Conservation (phyloP, 2,329 filamentous ascomycete genomes). For the Colletotrichum sp. region DNA sequence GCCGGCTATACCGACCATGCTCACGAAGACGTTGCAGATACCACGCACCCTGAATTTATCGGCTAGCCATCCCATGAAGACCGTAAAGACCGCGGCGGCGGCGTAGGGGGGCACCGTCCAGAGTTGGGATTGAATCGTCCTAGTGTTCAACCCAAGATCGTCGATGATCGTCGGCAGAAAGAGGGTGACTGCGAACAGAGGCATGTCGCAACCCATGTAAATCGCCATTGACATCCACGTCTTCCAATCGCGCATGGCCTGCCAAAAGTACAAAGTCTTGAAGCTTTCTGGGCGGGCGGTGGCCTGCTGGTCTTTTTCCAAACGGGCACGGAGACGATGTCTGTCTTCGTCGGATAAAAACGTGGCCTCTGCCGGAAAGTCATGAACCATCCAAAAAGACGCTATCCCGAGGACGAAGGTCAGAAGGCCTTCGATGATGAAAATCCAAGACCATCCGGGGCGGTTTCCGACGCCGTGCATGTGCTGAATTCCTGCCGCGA, state of each 20-base stretch:
- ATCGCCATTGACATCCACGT: slow-evolving; percentile 77
- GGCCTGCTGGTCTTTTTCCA: slow-evolving; percentile 74
- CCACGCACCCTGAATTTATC: slow-evolving; percentile 78
- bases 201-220: slow-evolving; percentile 78
- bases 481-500: slow-evolving; percentile 73
- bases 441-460: slow-evolving; percentile 69
- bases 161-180: slow-evolving; percentile 56
- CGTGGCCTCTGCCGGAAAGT: slow-evolving; percentile 78
- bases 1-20: slow-evolving; percentile 74
- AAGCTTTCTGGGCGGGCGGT: slow-evolving; percentile 80
- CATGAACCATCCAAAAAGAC: slow-evolving; percentile 81
- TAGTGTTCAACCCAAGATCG: slow-evolving; percentile 29
- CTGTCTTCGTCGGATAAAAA: slow-evolving; percentile 77
- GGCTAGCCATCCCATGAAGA: slow-evolving; percentile 74
- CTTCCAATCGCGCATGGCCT: slow-evolving; percentile 82
- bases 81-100: slow-evolving; percentile 71
- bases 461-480: slow-evolving; percentile 69
- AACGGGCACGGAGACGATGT: slow-evolving; percentile 71
- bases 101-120: slow-evolving; percentile 80
- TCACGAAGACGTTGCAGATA: slow-evolving; percentile 77
- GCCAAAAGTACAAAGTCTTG: slow-evolving; percentile 74
- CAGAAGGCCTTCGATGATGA: slow-evolving; percentile 72
- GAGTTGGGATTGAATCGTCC: slow-evolving; percentile 68
- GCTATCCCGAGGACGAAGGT: slow-evolving; percentile 72
- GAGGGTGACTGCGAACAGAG: slow-evolving; percentile 77